Evolutionary conservation across 345 rosid species (phyloP), one percentile per base, ranked within the genome.

Genomic region (Anacardium occidentale): DNA sequence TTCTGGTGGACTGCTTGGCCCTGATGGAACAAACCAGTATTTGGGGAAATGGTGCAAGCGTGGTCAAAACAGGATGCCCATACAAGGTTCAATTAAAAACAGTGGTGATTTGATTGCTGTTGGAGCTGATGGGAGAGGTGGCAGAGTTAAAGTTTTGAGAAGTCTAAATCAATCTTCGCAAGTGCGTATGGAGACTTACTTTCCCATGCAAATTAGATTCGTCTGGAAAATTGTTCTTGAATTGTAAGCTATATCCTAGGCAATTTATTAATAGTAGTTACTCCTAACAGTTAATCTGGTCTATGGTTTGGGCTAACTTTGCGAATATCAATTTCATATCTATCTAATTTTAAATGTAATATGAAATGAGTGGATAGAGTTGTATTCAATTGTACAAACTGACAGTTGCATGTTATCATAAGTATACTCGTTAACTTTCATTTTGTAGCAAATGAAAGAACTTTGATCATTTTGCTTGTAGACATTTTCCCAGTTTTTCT

Each of bases 121-220:
- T 72, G 98, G 98, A 64, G 86, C 93, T 64, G 97, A 95, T 83
- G 98, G 99, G 25, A 87, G 89, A 83, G 98, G 96, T 71, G 97
- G 99, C 67, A 88, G 86, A 80, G 37, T 92, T 64, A 91, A 95
- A 81, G 87, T 90, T 42, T 67, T 87, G 81, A 88, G 94, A 83
- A 79, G 97, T 72, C 55, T 76, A 61, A 81, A 82, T 64, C 87
- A 77, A 65, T 76, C 84, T 66, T 79, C 85, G 20, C 12, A 45
- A 85, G 97, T 95, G 71, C 66, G 93, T 83, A 50, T 53, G 32
- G 21, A 44, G 51, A 57, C 37, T 65, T 17, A 20, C 62, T 59
- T 71, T 62, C 60, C 42, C 53, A 10, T 61, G 37, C 47, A 32
- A 21, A 63, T 14, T 61, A 20, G 55, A 21, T 34, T 40, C 37